A percentile compares a stretch with the other conserved stretches of the same genome.
phyloP scores from a whole-genome alignment of 805 yeast genomes.

The Saccharomycopsis selenospora region DNA sequence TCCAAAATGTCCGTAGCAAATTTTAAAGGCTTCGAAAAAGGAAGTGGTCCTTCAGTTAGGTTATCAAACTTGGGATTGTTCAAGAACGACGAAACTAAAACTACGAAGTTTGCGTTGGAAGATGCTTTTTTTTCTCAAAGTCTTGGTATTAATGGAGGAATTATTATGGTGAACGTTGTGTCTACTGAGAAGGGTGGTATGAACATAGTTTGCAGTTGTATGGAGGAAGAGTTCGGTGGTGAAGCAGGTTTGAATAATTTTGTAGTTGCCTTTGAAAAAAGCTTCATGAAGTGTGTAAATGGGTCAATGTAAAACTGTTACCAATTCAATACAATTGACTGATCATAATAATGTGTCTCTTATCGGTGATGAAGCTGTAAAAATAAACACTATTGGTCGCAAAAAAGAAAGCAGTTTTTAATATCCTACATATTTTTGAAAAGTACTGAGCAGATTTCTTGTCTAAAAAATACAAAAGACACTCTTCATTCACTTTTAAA shows the following conservation, averaged over 20 bases:
- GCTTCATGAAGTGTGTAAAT: not conserved
- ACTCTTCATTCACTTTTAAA: no score
- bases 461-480: no score
- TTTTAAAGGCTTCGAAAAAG: conserved; percentile 1
- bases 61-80: conserved; percentile 5
- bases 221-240: conserved; percentile 3
- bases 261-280: conserved; percentile 1
- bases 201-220: conserved; percentile 5
- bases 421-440: no score
- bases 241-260: conserved; percentile 2
- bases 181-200: conserved; percentile 3
- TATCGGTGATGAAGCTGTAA: no score
- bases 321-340: not conserved
- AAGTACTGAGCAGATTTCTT: no score
- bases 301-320: not conserved
- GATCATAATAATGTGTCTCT: no score
- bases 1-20: conserved; percentile 1
- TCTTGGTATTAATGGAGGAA: conserved; percentile 5
- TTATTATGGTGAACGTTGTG: not conserved
- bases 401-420: no score
- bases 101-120: not conserved
- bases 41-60: conserved; percentile 1
- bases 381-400: no score
- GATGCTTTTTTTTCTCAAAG: conserved; percentile 6
- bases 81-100: not conserved